Conservation (phyloP, 2,329 filamentous ascomycete genomes). For the Dactylellina leptospora region DNA sequence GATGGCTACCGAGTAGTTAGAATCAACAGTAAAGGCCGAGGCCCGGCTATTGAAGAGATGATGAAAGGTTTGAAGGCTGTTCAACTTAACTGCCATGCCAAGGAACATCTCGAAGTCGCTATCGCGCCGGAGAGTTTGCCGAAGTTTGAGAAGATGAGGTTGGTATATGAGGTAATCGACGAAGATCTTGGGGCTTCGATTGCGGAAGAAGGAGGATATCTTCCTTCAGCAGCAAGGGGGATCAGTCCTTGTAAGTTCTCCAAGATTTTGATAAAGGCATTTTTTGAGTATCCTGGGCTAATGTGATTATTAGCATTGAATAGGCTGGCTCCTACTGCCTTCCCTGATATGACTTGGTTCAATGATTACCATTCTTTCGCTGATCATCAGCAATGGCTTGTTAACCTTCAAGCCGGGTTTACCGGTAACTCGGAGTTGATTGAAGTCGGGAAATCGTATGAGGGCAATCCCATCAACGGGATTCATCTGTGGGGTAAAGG, state of each 20-base stretch:
- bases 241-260: not conserved
- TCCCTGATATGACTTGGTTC: constrained; percentile 62
- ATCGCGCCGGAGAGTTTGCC: constrained; percentile 29
- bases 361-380: constrained; percentile 65
- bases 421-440: constrained; percentile 64
- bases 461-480: constrained; percentile 62
- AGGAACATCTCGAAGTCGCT: constrained; percentile 34
- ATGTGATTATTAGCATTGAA: constrained; percentile 7
- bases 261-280: too few relatives aligned
- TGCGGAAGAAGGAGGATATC: constrained; percentile 27
- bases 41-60: constrained; percentile 59
- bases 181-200: constrained; percentile 35
- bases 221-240: constrained; percentile 6
- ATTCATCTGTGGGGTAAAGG: constrained; percentile 65
- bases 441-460: constrained; percentile 63
- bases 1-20: constrained; percentile 62
- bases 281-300: too few relatives aligned
- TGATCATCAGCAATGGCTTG: constrained; percentile 65
- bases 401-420: constrained; percentile 63
- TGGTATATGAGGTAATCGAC: constrained; percentile 19
- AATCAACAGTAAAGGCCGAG: constrained; percentile 63
- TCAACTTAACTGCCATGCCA: constrained; percentile 30
- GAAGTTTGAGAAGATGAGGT: constrained; percentile 38
- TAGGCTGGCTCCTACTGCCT: not conserved
- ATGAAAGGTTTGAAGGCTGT: constrained; percentile 32